These are phyloP conservation scores for Aspergillus phoenicis DNA, from an alignment of 2,329 filamentous ascomycete genomes.

Conservation along the genomic window DNA sequence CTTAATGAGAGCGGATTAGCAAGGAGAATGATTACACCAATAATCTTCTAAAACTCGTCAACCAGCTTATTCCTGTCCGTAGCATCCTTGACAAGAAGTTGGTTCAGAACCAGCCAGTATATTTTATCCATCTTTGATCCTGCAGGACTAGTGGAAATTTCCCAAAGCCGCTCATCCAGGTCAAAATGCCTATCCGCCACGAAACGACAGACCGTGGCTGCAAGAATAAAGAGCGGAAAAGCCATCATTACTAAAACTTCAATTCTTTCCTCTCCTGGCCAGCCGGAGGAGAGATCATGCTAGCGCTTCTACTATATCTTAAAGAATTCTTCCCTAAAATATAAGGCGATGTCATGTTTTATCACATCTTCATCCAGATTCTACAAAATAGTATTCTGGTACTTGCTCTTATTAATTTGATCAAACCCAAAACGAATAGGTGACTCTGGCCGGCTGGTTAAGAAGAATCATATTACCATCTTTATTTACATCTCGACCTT, in stretches of 20 bases:
- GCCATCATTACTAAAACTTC: slow-evolving; percentile 9
- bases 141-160: background rate
- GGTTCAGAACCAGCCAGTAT: slow-evolving; percentile 11
- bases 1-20: slow-evolving; percentile 25
- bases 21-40: slow-evolving; percentile 30
- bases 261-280: slow-evolving; percentile 10
- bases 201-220: slow-evolving; percentile 14
- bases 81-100: slow-evolving; percentile 1
- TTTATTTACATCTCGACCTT: background rate
- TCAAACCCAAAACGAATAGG: background rate
- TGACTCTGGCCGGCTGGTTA: slow-evolving; percentile 8
- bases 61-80: background rate
- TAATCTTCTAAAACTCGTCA: slow-evolving; percentile 18
- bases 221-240: slow-evolving; percentile 14
- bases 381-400: slow-evolving; percentile 7
- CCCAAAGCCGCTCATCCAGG: slow-evolving; percentile 5
- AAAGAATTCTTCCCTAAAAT: slow-evolving; percentile 1
- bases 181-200: slow-evolving; percentile 2
- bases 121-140: slow-evolving; percentile 11
- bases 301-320: no score
- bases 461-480: no score
- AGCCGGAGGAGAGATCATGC: background rate
- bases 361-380: background rate
- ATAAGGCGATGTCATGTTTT: slow-evolving; percentile 10
- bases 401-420: no score